A percentile compares a stretch with the other conserved stretches of the same genome.
These are phyloP conservation scores for Wickerhamiella lipophila DNA, from an alignment of 805 yeast species.

Conservation along the genomic window DNA sequence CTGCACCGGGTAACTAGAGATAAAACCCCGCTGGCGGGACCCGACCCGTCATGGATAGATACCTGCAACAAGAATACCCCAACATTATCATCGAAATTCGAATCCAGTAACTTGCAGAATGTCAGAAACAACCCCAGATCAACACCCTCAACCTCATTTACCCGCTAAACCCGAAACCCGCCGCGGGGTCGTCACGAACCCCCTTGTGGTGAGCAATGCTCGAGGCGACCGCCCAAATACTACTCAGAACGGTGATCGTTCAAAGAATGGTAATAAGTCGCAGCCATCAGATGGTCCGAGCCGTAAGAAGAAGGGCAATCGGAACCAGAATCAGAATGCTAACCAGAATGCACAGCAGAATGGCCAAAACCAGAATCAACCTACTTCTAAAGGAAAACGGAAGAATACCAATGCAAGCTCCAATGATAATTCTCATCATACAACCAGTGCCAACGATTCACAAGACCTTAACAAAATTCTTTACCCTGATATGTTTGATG, in stretches of 20 bases:
- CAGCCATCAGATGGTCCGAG: neutral
- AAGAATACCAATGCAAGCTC: neutral
- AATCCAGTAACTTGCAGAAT: constrained; percentile 3
- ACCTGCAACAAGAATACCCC: constrained; percentile 5
- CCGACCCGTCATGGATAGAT: constrained; percentile 1
- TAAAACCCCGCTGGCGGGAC: constrained; percentile 5
- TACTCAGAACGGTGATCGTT: neutral
- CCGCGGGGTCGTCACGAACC: constrained; percentile 10
- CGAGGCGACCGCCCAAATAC: constrained; percentile 1
- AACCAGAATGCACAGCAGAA: neutral
- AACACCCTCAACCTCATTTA: neutral
- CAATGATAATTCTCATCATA: neutral
- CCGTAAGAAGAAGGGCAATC: neutral
- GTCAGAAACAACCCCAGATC: neutral
- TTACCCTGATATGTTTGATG: constrained; percentile 14
- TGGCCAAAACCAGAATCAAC: neutral
- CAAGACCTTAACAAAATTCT: constrained; percentile 9
- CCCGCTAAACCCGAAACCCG: constrained; percentile 5
- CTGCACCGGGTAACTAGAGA: constrained; percentile 4
- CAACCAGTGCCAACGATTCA: neutral
- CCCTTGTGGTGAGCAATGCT: constrained; percentile 5
- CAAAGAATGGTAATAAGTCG: neutral
- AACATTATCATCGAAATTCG: neutral
- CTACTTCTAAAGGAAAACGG: neutral
- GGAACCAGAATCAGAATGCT: neutral